Percentiles rank a stretch among this genome's conserved stretches.
Conservation (phyloP, 1,139 yeast species). For the Eremothecium gossypii region DNA sequence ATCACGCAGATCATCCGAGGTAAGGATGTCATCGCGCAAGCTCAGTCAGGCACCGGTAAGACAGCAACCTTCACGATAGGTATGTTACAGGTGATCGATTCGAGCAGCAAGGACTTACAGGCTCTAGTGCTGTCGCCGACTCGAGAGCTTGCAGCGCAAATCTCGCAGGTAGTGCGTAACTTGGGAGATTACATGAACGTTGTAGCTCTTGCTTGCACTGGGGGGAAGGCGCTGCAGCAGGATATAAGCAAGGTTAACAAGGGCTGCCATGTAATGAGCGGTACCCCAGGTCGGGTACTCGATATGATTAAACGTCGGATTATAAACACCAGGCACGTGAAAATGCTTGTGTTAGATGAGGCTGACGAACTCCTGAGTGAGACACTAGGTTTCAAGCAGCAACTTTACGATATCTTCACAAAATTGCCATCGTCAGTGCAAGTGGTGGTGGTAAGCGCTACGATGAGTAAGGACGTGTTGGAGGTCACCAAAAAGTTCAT, state of each 20-base stretch:
- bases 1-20: slow-evolving; percentile 88
- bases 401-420: slow-evolving; percentile 80
- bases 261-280: slow-evolving; percentile 90
- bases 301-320: slow-evolving; percentile 79
- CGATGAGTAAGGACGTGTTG: slow-evolving; percentile 76
- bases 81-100: slow-evolving; percentile 58
- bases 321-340: slow-evolving; percentile 58
- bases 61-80: slow-evolving; percentile 96
- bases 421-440: slow-evolving; percentile 73
- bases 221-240: slow-evolving; percentile 79
- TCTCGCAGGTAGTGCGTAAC: slow-evolving; percentile 73
- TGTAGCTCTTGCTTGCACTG: slow-evolving; percentile 84
- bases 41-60: slow-evolving; percentile 97
- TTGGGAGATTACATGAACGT: slow-evolving; percentile 81
- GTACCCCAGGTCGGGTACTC: slow-evolving; percentile 90
- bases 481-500: slow-evolving; percentile 82
- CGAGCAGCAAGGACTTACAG: slow-evolving; percentile 54
- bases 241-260: slow-evolving; percentile 63
- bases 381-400: slow-evolving; percentile 70
- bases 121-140: slow-evolving; percentile 92
- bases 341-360: slow-evolving; percentile 83
- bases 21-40: slow-evolving; percentile 90
- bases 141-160: slow-evolving; percentile 86
- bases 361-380: slow-evolving; percentile 88
- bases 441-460: slow-evolving; percentile 92